Evolutionary conservation across 1,284 basidiomycete genomes (phyloP).

Genomic region (Clitocybe nebularis): DNA sequence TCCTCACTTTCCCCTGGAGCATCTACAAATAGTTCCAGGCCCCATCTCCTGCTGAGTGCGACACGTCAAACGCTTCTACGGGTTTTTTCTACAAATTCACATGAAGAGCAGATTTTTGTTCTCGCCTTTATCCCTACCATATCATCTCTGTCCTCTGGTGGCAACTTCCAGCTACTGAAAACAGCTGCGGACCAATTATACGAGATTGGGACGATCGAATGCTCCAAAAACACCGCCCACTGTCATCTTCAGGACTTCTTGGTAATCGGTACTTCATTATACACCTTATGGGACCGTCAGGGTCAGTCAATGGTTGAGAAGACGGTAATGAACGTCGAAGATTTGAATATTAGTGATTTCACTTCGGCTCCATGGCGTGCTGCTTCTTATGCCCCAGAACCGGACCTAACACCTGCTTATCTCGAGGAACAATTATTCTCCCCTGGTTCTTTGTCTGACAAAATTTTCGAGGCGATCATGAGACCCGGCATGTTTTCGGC

Average conservation of each 20-base stretch:
- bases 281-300: conserved; percentile 73
- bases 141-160: conserved; percentile 58
- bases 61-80: conserved; percentile 59
- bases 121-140: conserved; percentile 67
- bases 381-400: conserved; percentile 57
- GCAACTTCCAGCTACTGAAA: conserved; percentile 63
- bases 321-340: conserved; percentile 40
- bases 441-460: conserved; percentile 70
- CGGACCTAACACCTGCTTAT: conserved; percentile 80
- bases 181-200: conserved; percentile 52
- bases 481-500: conserved; percentile 85
- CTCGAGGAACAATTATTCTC: conserved; percentile 78
- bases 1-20: conserved; percentile 29
- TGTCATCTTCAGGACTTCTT: conserved; percentile 76
- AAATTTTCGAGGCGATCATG: conserved; percentile 80
- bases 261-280: conserved; percentile 48
- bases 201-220: conserved; percentile 53
- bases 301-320: conserved; percentile 69
- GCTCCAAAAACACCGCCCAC: conserved; percentile 54
- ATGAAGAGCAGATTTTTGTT: conserved; percentile 47
- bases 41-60: conserved; percentile 48
- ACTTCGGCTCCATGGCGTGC: conserved; percentile 44
- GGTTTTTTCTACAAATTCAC: conserved; percentile 42
- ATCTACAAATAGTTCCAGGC: conserved; percentile 30
- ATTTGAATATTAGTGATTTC: conserved; percentile 27